phyloP scores from a whole-genome alignment of 805 yeast genomes.

The Yarrowia alimentaria region DNA sequence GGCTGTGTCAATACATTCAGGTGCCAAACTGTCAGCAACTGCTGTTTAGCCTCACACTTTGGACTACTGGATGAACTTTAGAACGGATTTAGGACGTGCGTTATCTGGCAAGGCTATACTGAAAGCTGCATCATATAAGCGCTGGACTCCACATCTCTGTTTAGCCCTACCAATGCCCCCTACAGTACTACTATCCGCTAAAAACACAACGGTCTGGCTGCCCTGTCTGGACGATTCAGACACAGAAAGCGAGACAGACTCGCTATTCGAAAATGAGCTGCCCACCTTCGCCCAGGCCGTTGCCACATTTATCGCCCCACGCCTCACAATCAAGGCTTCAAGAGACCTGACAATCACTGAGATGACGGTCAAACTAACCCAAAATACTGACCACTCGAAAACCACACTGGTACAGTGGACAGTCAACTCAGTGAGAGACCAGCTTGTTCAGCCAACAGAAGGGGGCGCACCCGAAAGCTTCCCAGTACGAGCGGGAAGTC shows the following conservation, averaged over 20 bases:
- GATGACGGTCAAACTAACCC: slow-evolving; percentile 1
- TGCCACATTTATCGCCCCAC: slow-evolving; percentile 3
- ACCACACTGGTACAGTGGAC: slow-evolving; percentile 4
- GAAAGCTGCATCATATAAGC: slow-evolving; percentile 25
- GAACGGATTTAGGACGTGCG: too few relatives aligned
- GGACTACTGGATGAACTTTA: too few relatives aligned
- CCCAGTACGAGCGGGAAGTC: background rate
- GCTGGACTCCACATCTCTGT: slow-evolving; percentile 12
- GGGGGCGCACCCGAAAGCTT: slow-evolving; percentile 6
- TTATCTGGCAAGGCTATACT: too few relatives aligned
- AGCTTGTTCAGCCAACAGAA: slow-evolving; percentile 3
- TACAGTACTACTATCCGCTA: slow-evolving; percentile 5
- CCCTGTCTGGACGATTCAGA: background rate
- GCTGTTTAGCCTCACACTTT: too few relatives aligned
- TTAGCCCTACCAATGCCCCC: background rate
- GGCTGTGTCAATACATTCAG: too few relatives aligned
- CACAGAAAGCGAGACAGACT: slow-evolving; percentile 6
- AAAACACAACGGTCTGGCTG: background rate
- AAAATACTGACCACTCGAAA: background rate
- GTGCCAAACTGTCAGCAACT: too few relatives aligned
- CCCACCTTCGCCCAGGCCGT: slow-evolving; percentile 7
- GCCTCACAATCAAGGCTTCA: slow-evolving; percentile 3
- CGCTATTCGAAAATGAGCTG: slow-evolving; percentile 9
- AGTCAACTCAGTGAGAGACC: background rate
- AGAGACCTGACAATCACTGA: background rate